Evolutionary conservation across 1,139 yeast genomes (phyloP).

Genomic region (Geotrichum bryndzae): DNA sequence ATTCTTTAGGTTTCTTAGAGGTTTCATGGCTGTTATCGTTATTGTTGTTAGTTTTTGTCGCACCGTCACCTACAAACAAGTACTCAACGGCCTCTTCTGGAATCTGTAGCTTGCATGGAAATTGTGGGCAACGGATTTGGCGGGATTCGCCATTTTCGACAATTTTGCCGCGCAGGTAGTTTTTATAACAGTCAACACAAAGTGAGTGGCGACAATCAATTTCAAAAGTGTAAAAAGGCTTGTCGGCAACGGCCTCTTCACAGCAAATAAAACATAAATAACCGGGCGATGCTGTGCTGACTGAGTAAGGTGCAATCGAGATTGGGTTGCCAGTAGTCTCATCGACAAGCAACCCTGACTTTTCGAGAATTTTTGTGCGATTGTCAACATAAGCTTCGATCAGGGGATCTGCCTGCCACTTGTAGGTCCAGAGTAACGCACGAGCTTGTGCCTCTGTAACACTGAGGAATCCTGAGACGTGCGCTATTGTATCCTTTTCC

Average conservation of each 20-base stretch:
- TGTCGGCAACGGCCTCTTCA: constrained; percentile 38
- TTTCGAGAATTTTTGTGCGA: constrained; percentile 40
- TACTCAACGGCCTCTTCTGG: constrained; percentile 36
- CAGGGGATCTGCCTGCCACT: constrained; percentile 72
- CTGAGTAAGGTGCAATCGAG: constrained; percentile 19
- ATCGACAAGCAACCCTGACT: constrained; percentile 44
- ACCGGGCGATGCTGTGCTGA: constrained; percentile 28
- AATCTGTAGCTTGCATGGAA: constrained; percentile 34
- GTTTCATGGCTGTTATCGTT: constrained; percentile 1
- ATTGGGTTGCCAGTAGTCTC: constrained; percentile 15
- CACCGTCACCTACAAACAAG: constrained; percentile 31
- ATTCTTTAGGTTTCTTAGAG: neutral
- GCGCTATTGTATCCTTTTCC: constrained; percentile 28
- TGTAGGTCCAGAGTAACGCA: constrained; percentile 52
- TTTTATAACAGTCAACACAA: constrained; percentile 62
- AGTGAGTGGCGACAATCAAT: constrained; percentile 64
- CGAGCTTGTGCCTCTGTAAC: constrained; percentile 42
- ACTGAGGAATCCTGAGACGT: constrained; percentile 35
- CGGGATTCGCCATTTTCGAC: constrained; percentile 46
- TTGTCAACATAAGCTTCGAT: constrained; percentile 62
- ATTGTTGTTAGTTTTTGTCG: neutral
- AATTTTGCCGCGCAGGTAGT: constrained; percentile 50
- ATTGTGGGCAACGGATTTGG: constrained; percentile 57
- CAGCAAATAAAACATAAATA: constrained; percentile 68
- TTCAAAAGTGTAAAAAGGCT: constrained; percentile 42